Percentiles rank a stretch among this genome's conserved stretches.
These are phyloP conservation scores for Aspergillaceae sp. DNA, from an alignment of 2,329 filamentous ascomycete species.

Conservation along the genomic window DNA sequence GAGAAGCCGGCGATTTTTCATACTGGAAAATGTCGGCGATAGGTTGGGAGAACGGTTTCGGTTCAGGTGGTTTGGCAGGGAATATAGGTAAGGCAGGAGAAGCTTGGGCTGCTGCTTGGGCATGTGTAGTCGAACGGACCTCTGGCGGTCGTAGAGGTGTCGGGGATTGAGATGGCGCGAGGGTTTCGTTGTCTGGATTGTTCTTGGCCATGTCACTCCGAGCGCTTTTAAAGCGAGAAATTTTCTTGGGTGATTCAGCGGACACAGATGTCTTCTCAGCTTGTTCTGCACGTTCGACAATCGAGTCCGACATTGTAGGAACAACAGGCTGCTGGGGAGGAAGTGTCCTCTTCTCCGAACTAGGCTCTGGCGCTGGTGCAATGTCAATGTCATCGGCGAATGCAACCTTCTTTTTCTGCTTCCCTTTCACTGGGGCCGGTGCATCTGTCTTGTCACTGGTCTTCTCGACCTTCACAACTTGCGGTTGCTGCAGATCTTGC, in stretches of 20 bases:
- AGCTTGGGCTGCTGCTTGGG: slow-evolving; percentile 5
- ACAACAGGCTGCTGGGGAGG: slow-evolving; percentile 19
- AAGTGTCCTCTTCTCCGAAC: slow-evolving; percentile 17
- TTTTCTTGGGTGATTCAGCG: slow-evolving; percentile 27
- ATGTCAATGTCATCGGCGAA: slow-evolving; percentile 71
- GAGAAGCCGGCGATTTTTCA: slow-evolving; percentile 9
- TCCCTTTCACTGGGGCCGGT: not conserved
- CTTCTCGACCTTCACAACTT: slow-evolving; percentile 18
- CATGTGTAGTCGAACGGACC: slow-evolving; percentile 9
- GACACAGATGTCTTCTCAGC: slow-evolving; percentile 11
- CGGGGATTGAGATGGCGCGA: slow-evolving; percentile 5
- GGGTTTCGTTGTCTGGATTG: not conserved
- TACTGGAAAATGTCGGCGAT: slow-evolving; percentile 16
- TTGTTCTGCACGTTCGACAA: slow-evolving; percentile 35
- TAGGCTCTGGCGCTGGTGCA: slow-evolving; percentile 40
- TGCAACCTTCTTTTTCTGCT: slow-evolving; percentile 59
- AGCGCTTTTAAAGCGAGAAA: slow-evolving; percentile 38
- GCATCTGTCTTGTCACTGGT: slow-evolving; percentile 16
- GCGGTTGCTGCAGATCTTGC: slow-evolving; percentile 20
- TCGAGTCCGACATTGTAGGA: slow-evolving; percentile 32
- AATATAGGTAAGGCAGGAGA: slow-evolving; percentile 26
- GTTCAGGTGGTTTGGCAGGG: slow-evolving; percentile 28
- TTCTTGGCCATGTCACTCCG: slow-evolving; percentile 14
- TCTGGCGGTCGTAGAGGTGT: slow-evolving; percentile 14
- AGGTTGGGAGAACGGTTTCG: slow-evolving; percentile 33